A percentile compares a stretch with the other conserved stretches of the same genome.
Evolutionary conservation across 352 stramenopile genomes (phyloP).

Genomic region (Hyaloperonospora arabidopsidis): DNA sequence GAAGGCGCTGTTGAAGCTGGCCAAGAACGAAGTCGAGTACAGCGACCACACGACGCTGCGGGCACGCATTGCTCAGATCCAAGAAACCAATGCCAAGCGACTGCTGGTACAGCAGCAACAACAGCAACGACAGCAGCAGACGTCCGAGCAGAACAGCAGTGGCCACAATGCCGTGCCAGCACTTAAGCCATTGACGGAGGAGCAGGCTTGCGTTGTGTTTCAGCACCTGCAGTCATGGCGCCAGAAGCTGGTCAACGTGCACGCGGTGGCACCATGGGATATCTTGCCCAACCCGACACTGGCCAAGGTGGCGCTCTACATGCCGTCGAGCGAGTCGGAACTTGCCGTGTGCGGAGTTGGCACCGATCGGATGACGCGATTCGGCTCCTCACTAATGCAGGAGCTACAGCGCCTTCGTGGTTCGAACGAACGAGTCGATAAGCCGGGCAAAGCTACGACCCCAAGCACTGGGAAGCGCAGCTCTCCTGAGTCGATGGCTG

Average conservation of each 20-base stretch:
- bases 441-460: constrained; percentile 14
- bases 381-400: constrained; percentile 54
- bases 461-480: constrained; percentile 18
- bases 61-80: constrained; percentile 85
- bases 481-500: constrained; percentile 12
- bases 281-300: constrained; percentile 66
- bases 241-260: constrained; percentile 71
- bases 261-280: constrained; percentile 58
- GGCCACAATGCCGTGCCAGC: constrained; percentile 7
- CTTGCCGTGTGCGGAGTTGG: constrained; percentile 44
- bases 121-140: constrained; percentile 19
- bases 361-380: constrained; percentile 41
- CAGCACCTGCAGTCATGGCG: constrained; percentile 70
- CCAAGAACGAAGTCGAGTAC: constrained; percentile 85
- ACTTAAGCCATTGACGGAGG: constrained; percentile 40
- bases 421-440: constrained; percentile 7
- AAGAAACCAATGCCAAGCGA: constrained; percentile 56
- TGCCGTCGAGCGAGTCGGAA: constrained; percentile 47
- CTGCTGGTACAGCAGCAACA: constrained; percentile 49
- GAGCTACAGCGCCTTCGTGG: constrained; percentile 33
- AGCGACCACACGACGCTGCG: constrained; percentile 88
- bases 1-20: constrained; percentile 86
- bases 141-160: constrained; percentile 9
- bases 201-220: constrained; percentile 54
- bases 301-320: constrained; percentile 60